Evolutionary conservation across 2,329 filamentous ascomycete species (phyloP).

Genomic region (Beauveria bassiana): DNA sequence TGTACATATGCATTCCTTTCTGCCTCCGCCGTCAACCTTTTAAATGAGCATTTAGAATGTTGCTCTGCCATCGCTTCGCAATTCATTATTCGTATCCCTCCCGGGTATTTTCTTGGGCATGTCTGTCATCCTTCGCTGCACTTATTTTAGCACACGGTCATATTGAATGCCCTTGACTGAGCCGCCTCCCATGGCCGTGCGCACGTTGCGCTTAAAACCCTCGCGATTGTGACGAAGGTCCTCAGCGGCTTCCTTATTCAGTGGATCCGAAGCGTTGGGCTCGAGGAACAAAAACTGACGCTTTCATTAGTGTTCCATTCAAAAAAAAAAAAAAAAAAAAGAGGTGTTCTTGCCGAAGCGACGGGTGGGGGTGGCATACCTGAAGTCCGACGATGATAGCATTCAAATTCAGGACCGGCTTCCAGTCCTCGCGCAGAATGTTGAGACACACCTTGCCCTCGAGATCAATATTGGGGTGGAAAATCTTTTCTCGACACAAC

Average conservation of each 20-base stretch:
- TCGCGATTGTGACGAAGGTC: constrained; percentile 82
- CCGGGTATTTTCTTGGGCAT: no score
- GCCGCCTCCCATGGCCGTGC: constrained; percentile 74
- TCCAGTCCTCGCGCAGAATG: constrained; percentile 97
- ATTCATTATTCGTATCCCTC: not conserved
- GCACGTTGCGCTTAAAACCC: constrained; percentile 84
- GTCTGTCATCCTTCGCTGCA: no score
- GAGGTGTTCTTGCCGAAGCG: not conserved
- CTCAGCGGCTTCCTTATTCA: constrained; percentile 96
- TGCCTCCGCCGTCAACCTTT: not conserved
- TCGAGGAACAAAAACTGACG: constrained; percentile 88
- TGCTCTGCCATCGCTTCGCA: not conserved
- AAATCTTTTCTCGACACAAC: constrained; percentile 95
- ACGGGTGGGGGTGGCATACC: constrained; percentile 38
- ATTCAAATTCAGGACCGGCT: constrained; percentile 93
- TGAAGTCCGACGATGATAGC: constrained; percentile 92
- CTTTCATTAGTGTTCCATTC: not conserved
- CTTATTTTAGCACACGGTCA: constrained; percentile 67
- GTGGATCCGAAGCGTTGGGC: constrained; percentile 91
- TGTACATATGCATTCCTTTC: not conserved
- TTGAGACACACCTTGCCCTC: constrained; percentile 98
- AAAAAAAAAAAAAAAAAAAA: not conserved
- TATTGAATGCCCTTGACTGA: constrained; percentile 64
- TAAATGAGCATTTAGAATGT: not conserved
- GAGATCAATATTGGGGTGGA: constrained; percentile 97